Evolutionary conservation across 2,329 filamentous ascomycete species (phyloP), one percentile per base, ranked within the genome.

Genomic region (Leptoxyphium fumago): DNA sequence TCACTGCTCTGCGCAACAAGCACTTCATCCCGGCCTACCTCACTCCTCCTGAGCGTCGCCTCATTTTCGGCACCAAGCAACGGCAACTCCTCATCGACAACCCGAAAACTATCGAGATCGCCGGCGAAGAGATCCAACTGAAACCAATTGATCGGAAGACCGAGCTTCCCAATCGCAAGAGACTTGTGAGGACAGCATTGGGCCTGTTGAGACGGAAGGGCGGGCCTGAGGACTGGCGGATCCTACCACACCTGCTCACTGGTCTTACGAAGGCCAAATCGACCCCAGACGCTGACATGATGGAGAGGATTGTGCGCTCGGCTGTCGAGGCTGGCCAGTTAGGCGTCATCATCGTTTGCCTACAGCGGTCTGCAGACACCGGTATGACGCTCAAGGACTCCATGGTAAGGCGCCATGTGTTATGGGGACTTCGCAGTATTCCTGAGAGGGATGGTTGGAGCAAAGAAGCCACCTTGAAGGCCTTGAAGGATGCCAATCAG

Each of bases 1-100:
- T 72, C 45, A 49, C 55, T 5, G 57, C 49, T 9, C 55, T 70
- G 43, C 68, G 69, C 48, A 57, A 56, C 39, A 64, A 65, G 42
- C 53, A 70, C 50, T 61, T 71, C 46, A 59, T 71, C 17, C 68
- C 68, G 10, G 52, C 54, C 39, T 64, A 68, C 52, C 61, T 72
- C 43, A 62, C 57, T 45, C 48, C 52, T 13, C 57, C 59, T 34
- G 66, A 71, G 49, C 52, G 58, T 28, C 56, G 61, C 46, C 61
- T 71, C 28, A 63, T 71, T 49, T 69, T 63, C 58, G 53, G 55
- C 39, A 46, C 57, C 14, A 61, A 64, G 30, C 58, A 65, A 55
- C 56, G 56, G n/a, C 54, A 64, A 39, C 59, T 61, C 34, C 62
- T 72, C 30, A 56, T 63, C 41, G 61, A 62, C 45, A 61, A 68